Base-by-base conservation (phyloP, 768 basidiomycete genomes). In the Symmetrospora coprosmae region DNA sequence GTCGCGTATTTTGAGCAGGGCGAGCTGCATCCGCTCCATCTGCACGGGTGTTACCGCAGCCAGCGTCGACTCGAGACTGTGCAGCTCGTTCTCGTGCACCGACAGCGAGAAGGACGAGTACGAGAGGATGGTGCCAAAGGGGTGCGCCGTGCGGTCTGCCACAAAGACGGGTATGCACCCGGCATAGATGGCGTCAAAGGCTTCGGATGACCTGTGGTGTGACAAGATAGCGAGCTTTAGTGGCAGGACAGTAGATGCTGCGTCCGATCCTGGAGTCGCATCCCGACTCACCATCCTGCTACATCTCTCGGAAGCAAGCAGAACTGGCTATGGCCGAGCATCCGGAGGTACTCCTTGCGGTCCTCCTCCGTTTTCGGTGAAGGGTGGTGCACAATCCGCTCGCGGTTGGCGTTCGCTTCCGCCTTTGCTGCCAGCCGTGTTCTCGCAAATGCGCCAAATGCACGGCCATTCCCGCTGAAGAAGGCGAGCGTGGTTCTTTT, bases 91-190 rank as follows among this genome's bases (percentile, higher is more conserved):
- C 13, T 74, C 71, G 4, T 67, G 67, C 30, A 76, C 67, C 30
- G 70, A 65, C 33, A 76, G 66, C 19, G 73, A 73, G 67, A 76
- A 72, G 50, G 71, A 71, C 21, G 72, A 70, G 69, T 73, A 76
- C 62, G 75, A 74, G 53, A 75, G 65, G 51, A 74, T 68, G 56
- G 72, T 70, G 33, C 70, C 70, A 66, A 71, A 75, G 16, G 75
- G 75, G 67, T 70, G 72, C 60, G 73, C 68, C 5, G 73, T 68
- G 4, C 71, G 71, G 63, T 76, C 74, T 64, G 73, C 71, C 45
- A 73, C 70, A 41, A 75, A 67, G 37, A 74, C 73, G 17, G 75
- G 74, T 28, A 76, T 76, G 64, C 75, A 76, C 37, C 75, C 75
- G 21, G 74, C 72, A 62, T 71, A 75, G 43, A 76, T 73, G 17